A percentile compares a stretch with the other conserved stretches of the same genome.
Conservation (phyloP, 2,329 filamentous ascomycete species). For the Colletotrichum chrysophilum region DNA sequence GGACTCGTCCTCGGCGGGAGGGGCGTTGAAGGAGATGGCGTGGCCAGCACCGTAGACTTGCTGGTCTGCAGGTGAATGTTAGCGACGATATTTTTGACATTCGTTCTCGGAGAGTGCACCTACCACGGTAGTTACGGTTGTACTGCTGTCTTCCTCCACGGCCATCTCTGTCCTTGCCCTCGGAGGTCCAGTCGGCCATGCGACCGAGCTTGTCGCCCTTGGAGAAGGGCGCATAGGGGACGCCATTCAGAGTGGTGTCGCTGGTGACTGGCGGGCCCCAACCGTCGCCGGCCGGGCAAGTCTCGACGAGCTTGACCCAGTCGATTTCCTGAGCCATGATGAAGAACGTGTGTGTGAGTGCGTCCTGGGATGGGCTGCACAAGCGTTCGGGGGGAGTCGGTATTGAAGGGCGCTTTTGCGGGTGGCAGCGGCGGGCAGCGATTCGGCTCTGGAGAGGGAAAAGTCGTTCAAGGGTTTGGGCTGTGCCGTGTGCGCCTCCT, state of each 20-base stretch:
- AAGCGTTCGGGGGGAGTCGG: not conserved
- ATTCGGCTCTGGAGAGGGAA: constrained; percentile 16
- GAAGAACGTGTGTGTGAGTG: constrained; percentile 1
- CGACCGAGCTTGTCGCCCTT: constrained; percentile 98
- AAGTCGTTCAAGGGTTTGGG: constrained; percentile 23
- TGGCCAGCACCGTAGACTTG: constrained; percentile 95
- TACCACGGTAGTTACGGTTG: constrained; percentile 92
- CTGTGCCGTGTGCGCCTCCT: constrained; percentile 11
- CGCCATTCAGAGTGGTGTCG: constrained; percentile 90
- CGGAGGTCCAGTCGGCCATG: constrained; percentile 97
- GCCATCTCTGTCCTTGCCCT: constrained; percentile 82
- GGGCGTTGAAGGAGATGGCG: constrained; percentile 86
- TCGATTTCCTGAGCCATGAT: constrained; percentile 61
- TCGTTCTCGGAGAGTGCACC: constrained; percentile 22
- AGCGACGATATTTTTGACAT: not conserved
- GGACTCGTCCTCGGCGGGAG: constrained; percentile 92
- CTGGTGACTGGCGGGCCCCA: constrained; percentile 87
- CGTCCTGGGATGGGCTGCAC: not conserved
- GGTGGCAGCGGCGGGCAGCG: constrained; percentile 14
- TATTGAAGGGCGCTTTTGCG: not conserved
- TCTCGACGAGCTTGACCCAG: constrained; percentile 69
- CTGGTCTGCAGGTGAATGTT: constrained; percentile 67
- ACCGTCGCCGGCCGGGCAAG: constrained; percentile 75
- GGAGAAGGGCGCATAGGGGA: constrained; percentile 97
- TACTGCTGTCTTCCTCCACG: constrained; percentile 85